These are phyloP conservation scores for Coemansia sp. DNA, from an alignment of 192 early-diverging fungal genomes.

Conservation along the genomic window DNA sequence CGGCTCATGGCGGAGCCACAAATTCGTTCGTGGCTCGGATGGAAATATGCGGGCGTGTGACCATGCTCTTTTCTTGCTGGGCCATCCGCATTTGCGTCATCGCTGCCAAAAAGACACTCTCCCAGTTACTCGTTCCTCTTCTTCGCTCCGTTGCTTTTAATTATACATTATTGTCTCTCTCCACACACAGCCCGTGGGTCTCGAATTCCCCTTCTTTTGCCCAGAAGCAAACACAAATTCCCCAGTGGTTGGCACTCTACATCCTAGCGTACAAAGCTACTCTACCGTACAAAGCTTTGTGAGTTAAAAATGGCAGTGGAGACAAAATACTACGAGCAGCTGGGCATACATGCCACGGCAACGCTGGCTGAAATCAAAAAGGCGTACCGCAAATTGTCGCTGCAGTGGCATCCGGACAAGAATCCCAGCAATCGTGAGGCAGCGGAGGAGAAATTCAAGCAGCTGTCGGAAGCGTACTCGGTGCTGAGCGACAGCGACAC, in stretches of 20 bases:
- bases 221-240: too few relatives aligned
- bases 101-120: not conserved
- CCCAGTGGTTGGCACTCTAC: too few relatives aligned
- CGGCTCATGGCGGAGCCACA: slow-evolving; percentile 2
- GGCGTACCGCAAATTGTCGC: slow-evolving; percentile 69
- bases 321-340: slow-evolving; percentile 66
- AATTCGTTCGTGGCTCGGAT: not conserved
- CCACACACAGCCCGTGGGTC: not conserved
- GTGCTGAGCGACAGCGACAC: slow-evolving; percentile 48
- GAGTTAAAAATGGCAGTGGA: slow-evolving; percentile 26
- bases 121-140: not conserved
- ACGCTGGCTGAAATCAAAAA: slow-evolving; percentile 70
- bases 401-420: slow-evolving; percentile 75
- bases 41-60: not conserved
- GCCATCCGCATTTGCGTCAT: not conserved
- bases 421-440: slow-evolving; percentile 44
- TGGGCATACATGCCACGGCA: slow-evolving; percentile 62
- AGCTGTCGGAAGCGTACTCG: slow-evolving; percentile 52
- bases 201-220: not conserved
- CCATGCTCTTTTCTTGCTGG: not conserved
- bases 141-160: not conserved
- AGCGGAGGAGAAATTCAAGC: slow-evolving; percentile 54
- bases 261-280: not conserved
- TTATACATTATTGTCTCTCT: not conserved
- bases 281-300: not conserved